Base-by-base conservation (phyloP, 805 yeast species). In the Nakazawaea siamensis region DNA sequence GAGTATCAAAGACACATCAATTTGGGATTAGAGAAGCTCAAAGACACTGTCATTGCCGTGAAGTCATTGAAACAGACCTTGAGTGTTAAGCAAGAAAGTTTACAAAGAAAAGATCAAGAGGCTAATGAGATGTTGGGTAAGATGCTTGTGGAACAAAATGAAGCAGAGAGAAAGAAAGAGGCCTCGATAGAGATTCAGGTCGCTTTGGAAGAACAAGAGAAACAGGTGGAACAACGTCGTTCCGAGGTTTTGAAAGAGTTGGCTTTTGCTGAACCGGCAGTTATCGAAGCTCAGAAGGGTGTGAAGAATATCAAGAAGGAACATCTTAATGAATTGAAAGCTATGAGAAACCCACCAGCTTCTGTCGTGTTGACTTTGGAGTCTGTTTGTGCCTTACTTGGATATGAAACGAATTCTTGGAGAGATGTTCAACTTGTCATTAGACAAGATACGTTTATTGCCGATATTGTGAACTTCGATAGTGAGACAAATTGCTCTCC, bases 291-390 rank as follows among this genome's bases (percentile, higher is more conserved):
- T 0, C 82, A 81, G 48, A 62, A 71, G 41, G 94, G 95, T 12
- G 97, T 90, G n/a, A 81, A 82, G 44, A 82, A 85, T 46, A 90
- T 90, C 42, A 86, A 87, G 55, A 90, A 90, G 52, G 94, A 84
- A 41, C 97, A 90, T 49, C 62, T 90, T 27, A 83, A 94, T 1
- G 97, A 90, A 55, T 62, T 90, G 19, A 63, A 95, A 49, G 79
- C 95, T 11, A 83, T 90, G 94, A 58, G 73, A 5, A 85, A 85
- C 40, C 97, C 97, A 0, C 97, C 97, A 0, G 80, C 75, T 7
- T 79, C 92, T 0, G 90, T 90, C 4, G 86, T 84, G 47, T 52
- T 82, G 47, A 78, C 95, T 0, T 59, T 90, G 62, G 97, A 90
- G 47, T 80, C 95, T 3, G 95, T 90, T 0, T 86, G 96, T 55